phyloP scores from a whole-genome alignment of 2,329 filamentous ascomycete genomes.

The Geoglossum cookeanum region DNA sequence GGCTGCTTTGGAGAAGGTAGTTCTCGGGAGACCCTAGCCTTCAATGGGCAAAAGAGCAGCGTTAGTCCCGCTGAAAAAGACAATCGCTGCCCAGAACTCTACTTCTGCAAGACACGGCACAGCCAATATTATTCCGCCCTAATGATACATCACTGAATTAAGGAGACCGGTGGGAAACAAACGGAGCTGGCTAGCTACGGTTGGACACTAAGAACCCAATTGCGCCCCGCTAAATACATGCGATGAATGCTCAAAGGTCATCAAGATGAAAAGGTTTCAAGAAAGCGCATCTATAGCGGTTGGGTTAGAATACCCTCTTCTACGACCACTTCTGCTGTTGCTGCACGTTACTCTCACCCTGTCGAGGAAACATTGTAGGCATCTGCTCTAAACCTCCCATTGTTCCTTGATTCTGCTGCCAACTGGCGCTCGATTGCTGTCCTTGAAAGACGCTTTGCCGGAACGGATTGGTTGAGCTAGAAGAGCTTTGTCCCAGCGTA shows the following conservation, averaged over 20 bases:
- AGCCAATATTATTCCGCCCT: background rate
- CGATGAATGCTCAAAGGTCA: background rate
- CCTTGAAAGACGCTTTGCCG: conserved; percentile 80
- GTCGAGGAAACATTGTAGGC: conserved; percentile 73
- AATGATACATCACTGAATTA: background rate
- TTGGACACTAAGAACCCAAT: background rate
- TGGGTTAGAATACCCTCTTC: background rate
- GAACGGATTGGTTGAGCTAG: conserved; percentile 11
- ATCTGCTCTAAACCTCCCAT: conserved; percentile 60
- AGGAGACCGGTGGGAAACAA: background rate
- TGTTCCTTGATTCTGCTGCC: conserved; percentile 66
- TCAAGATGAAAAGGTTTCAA: background rate
- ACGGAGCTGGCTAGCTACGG: background rate
- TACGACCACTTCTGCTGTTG: background rate
- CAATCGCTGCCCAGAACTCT: no score
- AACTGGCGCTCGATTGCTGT: conserved; percentile 69
- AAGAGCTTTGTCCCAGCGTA: conserved; percentile 10
- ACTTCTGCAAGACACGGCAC: background rate
- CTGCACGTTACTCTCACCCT: conserved; percentile 24
- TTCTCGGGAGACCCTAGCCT: no score
- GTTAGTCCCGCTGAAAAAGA: no score
- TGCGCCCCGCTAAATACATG: background rate
- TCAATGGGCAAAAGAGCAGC: no score
- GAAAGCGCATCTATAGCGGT: background rate
- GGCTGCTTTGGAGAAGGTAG: no score